These are phyloP conservation scores for Kingdonia uniflora DNA, from an alignment of 164 flowering plant species.

Conservation along the genomic window DNA sequence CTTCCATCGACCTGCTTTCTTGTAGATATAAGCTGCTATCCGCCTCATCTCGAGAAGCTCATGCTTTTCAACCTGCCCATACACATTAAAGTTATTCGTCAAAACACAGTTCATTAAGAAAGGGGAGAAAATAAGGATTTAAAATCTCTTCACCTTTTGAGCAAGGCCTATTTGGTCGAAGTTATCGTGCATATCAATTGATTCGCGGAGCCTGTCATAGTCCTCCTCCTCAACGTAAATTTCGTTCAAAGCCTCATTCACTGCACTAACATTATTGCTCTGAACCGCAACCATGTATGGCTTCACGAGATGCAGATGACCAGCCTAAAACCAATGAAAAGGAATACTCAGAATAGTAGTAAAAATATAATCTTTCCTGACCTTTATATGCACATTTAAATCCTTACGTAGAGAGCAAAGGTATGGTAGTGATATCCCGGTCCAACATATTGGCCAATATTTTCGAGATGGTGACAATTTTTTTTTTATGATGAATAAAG, in stretches of 20 bases:
- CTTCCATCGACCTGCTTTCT: conserved; percentile 98
- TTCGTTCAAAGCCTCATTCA: conserved; percentile 90
- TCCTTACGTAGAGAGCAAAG: too few relatives aligned
- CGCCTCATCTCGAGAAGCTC: conserved; percentile 99
- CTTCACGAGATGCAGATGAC: conserved; percentile 83
- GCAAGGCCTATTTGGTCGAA: conserved; percentile 98
- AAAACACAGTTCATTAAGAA: not conserved
- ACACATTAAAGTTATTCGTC: not conserved
- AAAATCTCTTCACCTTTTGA: conserved; percentile 55
- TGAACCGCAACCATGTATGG: conserved; percentile 99
- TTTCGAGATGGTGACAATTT: too few relatives aligned
- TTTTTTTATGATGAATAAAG: too few relatives aligned
- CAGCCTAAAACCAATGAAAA: conserved; percentile 51
- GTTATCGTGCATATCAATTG: conserved; percentile 89
- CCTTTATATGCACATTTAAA: too few relatives aligned
- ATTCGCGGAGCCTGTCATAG: conserved; percentile 88
- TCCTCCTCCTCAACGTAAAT: conserved; percentile 93
- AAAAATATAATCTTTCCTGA: too few relatives aligned
- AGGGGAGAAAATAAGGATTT: not conserved
- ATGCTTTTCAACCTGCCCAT: conserved; percentile 89
- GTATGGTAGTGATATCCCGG: too few relatives aligned
- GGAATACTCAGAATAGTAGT: too few relatives aligned
- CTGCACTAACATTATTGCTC: conserved; percentile 92
- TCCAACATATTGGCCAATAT: too few relatives aligned
- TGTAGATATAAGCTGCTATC: conserved; percentile 94